Evolutionary conservation across 768 basidiomycete species (phyloP).

Genomic region (Amanita pseudoporphyria): DNA sequence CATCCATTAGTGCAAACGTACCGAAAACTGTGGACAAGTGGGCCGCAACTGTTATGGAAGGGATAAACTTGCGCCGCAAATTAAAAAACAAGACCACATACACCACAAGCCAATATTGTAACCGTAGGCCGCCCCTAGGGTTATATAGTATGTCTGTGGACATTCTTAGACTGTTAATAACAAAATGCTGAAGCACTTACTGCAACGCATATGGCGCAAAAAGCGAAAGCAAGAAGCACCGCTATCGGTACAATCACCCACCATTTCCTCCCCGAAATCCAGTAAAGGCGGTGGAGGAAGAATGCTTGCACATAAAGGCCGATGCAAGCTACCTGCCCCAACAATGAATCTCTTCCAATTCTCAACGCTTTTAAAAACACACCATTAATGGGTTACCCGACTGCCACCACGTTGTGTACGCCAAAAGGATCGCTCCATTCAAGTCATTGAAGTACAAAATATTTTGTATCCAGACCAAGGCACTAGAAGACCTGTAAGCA

Average conservation of each 20-base stretch:
- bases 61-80: background rate
- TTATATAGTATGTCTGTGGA: constrained; percentile 20
- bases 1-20: constrained; percentile 2
- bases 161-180: background rate
- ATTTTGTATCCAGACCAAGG: constrained; percentile 21
- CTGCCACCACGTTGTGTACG: constrained; percentile 25
- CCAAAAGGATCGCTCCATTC: constrained; percentile 19
- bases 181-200: constrained; percentile 11
- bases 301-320: constrained; percentile 23
- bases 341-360: background rate
- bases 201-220: constrained; percentile 17
- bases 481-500: constrained; percentile 12
- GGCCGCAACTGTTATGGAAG: constrained; percentile 15
- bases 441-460: constrained; percentile 20
- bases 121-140: constrained; percentile 9
- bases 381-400: constrained; percentile 22
- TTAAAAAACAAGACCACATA: constrained; percentile 10
- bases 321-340: constrained; percentile 20
- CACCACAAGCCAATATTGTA: constrained; percentile 19
- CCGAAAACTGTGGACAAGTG: constrained; percentile 20
- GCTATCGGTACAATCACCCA: constrained; percentile 17
- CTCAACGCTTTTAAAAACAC: background rate
- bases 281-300: constrained; percentile 22
- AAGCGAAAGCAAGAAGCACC: constrained; percentile 18
- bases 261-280: constrained; percentile 15